Base-by-base conservation (phyloP, 495 filamentous ascomycete species). In the Podospora australis region DNA sequence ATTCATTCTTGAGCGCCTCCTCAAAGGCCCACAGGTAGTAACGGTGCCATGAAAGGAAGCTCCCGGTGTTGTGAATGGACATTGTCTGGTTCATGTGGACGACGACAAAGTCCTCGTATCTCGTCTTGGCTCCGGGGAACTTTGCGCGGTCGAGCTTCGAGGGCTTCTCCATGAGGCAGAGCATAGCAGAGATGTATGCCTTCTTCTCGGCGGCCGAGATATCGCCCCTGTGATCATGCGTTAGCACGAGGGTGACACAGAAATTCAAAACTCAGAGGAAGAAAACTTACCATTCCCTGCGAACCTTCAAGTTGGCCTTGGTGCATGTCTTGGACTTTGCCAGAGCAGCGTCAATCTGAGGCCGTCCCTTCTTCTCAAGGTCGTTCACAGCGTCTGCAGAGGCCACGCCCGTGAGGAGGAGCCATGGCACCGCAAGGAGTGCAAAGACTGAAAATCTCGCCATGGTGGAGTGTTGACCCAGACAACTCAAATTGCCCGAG, bases 1-100 rank as follows among this genome's bases (percentile, higher is more conserved):
- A 88, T 56, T 89, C 84, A 6, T 77, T 70, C 21, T 74, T 69
- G 17, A 88, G 72, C 0, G 77, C 78, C 49, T 79, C 69, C 57
- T 88, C 84, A 53, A 80, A 86, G 2, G 70, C 61, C 62, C 68
- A 79, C 36, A 74, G 72, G 58, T 77, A 88, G 59, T 84, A 83
- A 9, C 85, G 71, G 60, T 88, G 86, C 82, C 84, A 89, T 13
- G 78, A 65, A 13, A 87, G 66, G 64, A 89, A 85, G 50, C 73
- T 78, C 2, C 80, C 82, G 6, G 78, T 82, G 49, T 66, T 71
- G 54, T 88, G 84, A 47, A 87, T 85, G 23, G 44, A 52, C 40
- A 72, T 40, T 3, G 80, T 82, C 58, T 85, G 74, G 52, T 78
- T 76, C 55, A 86, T 83, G 60, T 88, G 86, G 13, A 74, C 73